Percentiles rank a stretch among this genome's conserved stretches.
Evolutionary conservation across 345 rosid species (phyloP).

Genomic region (Salix arbutifolia): DNA sequence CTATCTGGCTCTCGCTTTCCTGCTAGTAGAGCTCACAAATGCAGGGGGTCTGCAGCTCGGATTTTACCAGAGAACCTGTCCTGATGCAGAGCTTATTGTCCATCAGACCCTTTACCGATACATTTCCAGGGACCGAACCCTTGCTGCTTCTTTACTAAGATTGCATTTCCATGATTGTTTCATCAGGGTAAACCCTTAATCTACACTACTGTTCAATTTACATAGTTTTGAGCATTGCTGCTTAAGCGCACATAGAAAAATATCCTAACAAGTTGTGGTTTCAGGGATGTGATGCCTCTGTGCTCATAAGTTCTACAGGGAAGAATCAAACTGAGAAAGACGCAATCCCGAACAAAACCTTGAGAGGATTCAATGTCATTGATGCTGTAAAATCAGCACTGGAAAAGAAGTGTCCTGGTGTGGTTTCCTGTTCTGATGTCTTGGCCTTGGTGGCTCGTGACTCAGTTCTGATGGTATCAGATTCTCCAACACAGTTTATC

Average conservation of each 20-base stretch:
- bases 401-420: too few relatives aligned
- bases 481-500: too few relatives aligned
- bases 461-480: too few relatives aligned
- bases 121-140: slow-evolving; percentile 37
- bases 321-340: slow-evolving; percentile 43
- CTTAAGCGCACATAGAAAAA: background rate
- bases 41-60: slow-evolving; percentile 25
- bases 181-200: slow-evolving; percentile 31
- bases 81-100: slow-evolving; percentile 33
- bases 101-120: slow-evolving; percentile 12
- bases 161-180: slow-evolving; percentile 59
- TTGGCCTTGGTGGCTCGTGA: too few relatives aligned
- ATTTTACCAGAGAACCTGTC: slow-evolving; percentile 42
- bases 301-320: slow-evolving; percentile 36
- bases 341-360: slow-evolving; percentile 30
- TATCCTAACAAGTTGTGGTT: background rate
- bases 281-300: slow-evolving; percentile 58
- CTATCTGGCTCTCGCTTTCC: slow-evolving; percentile 26
- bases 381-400: too few relatives aligned
- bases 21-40: slow-evolving; percentile 13
- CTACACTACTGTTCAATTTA: background rate
- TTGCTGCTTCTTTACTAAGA: slow-evolving; percentile 48
- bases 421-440: too few relatives aligned
- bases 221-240: too few relatives aligned
- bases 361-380: too few relatives aligned